These are phyloP conservation scores for Citrus sinensis DNA, from an alignment of 345 rosid genomes.

Conservation along the genomic window DVS_A1.0 CM039162.1:24627501-24628000, in stretches of 20 bases:
- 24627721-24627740: background rate
- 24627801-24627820: constrained; percentile 47
- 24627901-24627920: constrained; percentile 65
- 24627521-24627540: constrained; percentile 86
- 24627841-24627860: constrained; percentile 44
- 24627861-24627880: constrained; percentile 33
- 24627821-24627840: constrained; percentile 51
- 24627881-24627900: constrained; percentile 50
- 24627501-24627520: constrained; percentile 98
- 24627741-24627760: background rate
- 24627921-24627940: constrained; percentile 42
- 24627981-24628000: constrained; percentile 88
- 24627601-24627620: constrained; percentile 93
- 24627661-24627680: constrained; percentile 42
- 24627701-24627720: background rate
- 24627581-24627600: constrained; percentile 73
- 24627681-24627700: background rate
- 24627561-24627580: constrained; percentile 46
- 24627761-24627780: constrained; percentile 17
- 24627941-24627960: constrained; percentile 24
- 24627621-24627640: constrained; percentile 80
- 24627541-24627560: constrained; percentile 71
- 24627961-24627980: constrained; percentile 86
- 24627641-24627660: constrained; percentile 63
- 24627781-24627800: constrained; percentile 47